These are phyloP conservation scores for Leccinum obscurum DNA, from an alignment of 768 basidiomycete species.

Conservation along the genomic window DNA sequence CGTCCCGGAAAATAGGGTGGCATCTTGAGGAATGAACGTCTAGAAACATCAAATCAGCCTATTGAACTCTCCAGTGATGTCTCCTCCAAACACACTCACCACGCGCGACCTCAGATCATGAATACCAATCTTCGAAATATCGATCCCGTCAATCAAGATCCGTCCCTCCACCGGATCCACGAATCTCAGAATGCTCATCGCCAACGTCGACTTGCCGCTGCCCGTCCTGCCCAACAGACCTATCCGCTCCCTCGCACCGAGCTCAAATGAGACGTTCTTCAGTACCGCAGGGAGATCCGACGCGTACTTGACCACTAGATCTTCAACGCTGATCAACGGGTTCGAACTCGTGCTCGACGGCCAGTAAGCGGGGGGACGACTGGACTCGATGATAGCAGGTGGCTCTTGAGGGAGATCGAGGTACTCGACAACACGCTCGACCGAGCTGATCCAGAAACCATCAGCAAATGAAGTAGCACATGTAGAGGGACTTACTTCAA, in stretches of 20 bases:
- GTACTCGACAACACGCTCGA: slow-evolving; percentile 91
- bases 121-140: slow-evolving; percentile 82
- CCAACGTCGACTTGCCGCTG: slow-evolving; percentile 81
- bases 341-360: slow-evolving; percentile 69
- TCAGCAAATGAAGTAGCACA: slow-evolving; percentile 4
- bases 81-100: slow-evolving; percentile 42
- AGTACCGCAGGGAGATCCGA: slow-evolving; percentile 83
- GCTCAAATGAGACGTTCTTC: slow-evolving; percentile 68
- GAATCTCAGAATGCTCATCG: slow-evolving; percentile 84
- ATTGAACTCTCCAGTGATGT: background rate
- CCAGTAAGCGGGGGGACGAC: slow-evolving; percentile 89
- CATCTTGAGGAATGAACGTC: slow-evolving; percentile 81
- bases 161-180: slow-evolving; percentile 75
- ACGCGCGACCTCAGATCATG: slow-evolving; percentile 78
- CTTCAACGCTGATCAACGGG: slow-evolving; percentile 64
- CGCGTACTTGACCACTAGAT: slow-evolving; percentile 79
- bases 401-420: slow-evolving; percentile 88
- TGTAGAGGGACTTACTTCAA: slow-evolving; percentile 54
- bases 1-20: slow-evolving; percentile 79
- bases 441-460: slow-evolving; percentile 51
- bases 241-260: slow-evolving; percentile 71
- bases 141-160: slow-evolving; percentile 85
- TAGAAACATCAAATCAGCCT: slow-evolving; percentile 27
- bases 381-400: slow-evolving; percentile 67
- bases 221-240: slow-evolving; percentile 83